Evolutionary conservation across 768 basidiomycete genomes (phyloP), one percentile per base, ranked within the genome.

Genomic region (Kwoniella newhampshirensis): DNA sequence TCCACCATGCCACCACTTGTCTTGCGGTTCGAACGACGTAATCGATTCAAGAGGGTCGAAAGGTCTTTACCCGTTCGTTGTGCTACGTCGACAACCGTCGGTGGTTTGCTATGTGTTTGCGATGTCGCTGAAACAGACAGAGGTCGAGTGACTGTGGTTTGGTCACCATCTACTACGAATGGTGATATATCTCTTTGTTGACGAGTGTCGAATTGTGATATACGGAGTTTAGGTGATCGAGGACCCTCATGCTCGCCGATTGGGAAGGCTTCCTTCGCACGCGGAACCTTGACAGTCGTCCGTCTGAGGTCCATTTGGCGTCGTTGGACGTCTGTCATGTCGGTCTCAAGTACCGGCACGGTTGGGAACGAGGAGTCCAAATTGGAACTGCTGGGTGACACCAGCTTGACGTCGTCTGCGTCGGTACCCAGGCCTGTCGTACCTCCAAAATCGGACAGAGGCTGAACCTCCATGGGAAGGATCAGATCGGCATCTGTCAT

Each of bases 221-320:
- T 18, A 1, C 42, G 18, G 44, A 40, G 41, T 36, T 42, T 52
- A 32, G 46, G 25, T 40, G 42, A 23, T 17, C 44, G n/a, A 27
- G 47, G 47, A 8, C 11, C 21, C 18, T 28, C 17, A 35, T 47
- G 28, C 21, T 60, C 67, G 26, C 39, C 20, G 6, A 71, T 61
- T 1, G 70, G 70, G 51, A 72, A 72, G 3, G 66, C 67, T 6
- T 61, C 49, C 18, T 32, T 45, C 15, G 67, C 54, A 30, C 49
- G 44, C 9, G 69, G 69, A 3, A 54, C 57, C 35, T 63, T 65
- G 43, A 71, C 54, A 0, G 69, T 71, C n/a, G 54, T 48, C 25
- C 63, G 56, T 20, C 69, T 36, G n/a, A 70, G 63, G 8, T 54
- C 54, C 26, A 62, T 40, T 51, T 66, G 64, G 15, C 59, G 39